phyloP scores from a whole-genome alignment of 2,329 filamentous ascomycete genomes.

The Hawksworthiomyces lignivorus region DNA sequence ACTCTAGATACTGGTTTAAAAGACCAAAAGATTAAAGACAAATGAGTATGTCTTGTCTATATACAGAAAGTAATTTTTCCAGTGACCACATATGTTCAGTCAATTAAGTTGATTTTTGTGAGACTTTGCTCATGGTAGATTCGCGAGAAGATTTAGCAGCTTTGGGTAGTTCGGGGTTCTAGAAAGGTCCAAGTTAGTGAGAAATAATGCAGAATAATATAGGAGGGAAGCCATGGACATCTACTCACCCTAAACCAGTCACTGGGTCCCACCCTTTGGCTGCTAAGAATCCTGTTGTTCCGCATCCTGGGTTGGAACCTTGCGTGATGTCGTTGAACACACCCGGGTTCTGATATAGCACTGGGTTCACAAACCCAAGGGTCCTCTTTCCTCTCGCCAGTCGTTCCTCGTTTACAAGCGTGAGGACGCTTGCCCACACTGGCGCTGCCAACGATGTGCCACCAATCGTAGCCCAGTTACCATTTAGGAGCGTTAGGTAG shows the following conservation, averaged over 20 bases:
- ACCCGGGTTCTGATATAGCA: conserved; percentile 22
- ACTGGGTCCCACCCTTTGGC: conserved; percentile 22
- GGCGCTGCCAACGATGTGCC: conserved; percentile 52
- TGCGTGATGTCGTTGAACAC: conserved; percentile 23
- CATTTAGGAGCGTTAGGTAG: conserved; percentile 20
- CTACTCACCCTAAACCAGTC: conserved; percentile 16
- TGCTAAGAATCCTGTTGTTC: conserved; percentile 23
- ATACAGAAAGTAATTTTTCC: too few species aligned
- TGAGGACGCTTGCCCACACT: conserved; percentile 48
- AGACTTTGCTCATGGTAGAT: conserved; percentile 7
- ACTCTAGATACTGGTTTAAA: too few species aligned
- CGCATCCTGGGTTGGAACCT: conserved; percentile 25
- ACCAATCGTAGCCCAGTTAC: conserved; percentile 27
- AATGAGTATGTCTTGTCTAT: neutral
- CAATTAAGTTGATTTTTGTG: too few species aligned
- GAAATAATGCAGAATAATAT: too few species aligned
- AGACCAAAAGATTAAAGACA: neutral
- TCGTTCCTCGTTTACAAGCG: conserved; percentile 55
- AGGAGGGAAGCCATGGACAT: neutral
- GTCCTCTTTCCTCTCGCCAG: conserved; percentile 37
- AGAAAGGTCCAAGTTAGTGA: too few species aligned
- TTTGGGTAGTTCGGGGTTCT: conserved; percentile 19
- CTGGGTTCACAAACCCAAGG: conserved; percentile 29
- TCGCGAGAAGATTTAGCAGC: conserved; percentile 16
- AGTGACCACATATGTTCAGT: too few species aligned